These are phyloP conservation scores for Diversispora epigaea DNA, from an alignment of 192 early-diverging fungal genomes.

Conservation along the genomic window DNA sequence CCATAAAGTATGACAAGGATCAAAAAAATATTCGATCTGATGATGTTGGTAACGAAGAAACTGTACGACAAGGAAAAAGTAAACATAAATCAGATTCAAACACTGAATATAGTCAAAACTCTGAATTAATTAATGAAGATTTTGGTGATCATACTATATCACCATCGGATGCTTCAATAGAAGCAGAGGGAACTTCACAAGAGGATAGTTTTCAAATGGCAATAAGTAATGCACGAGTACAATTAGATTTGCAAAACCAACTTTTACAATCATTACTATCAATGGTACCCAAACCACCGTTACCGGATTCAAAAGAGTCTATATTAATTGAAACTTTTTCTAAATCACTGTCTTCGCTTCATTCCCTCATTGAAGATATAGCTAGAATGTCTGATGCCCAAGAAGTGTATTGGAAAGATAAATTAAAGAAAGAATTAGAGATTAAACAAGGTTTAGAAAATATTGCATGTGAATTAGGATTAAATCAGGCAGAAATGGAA, in stretches of 20 bases:
- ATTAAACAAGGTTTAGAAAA: constrained; percentile 50
- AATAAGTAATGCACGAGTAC: constrained; percentile 54
- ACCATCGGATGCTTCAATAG: constrained; percentile 24
- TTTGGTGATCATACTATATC: constrained; percentile 21
- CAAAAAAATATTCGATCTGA: background rate
- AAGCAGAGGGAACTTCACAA: constrained; percentile 38
- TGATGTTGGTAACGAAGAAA: constrained; percentile 21
- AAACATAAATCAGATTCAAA: background rate
- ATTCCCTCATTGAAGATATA: constrained; percentile 35
- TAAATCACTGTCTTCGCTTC: constrained; percentile 12
- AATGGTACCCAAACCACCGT: background rate
- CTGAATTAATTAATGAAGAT: background rate
- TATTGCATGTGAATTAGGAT: constrained; percentile 42
- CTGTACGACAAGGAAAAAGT: background rate
- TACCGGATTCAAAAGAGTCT: background rate
- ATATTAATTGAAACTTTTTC: constrained; percentile 17
- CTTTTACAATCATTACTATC: constrained; percentile 51
- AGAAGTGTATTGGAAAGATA: constrained; percentile 46
- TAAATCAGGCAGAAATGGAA: constrained; percentile 51
- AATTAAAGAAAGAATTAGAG: constrained; percentile 47
- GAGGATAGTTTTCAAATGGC: constrained; percentile 47
- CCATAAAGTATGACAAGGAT: constrained; percentile 61
- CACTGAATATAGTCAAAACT: background rate
- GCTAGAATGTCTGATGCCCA: constrained; percentile 44
- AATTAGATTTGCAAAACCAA: constrained; percentile 60